Evolutionary conservation across 192 early-diverging fungal genomes (phyloP).

Genomic region (Mortierella alpina): DNA sequence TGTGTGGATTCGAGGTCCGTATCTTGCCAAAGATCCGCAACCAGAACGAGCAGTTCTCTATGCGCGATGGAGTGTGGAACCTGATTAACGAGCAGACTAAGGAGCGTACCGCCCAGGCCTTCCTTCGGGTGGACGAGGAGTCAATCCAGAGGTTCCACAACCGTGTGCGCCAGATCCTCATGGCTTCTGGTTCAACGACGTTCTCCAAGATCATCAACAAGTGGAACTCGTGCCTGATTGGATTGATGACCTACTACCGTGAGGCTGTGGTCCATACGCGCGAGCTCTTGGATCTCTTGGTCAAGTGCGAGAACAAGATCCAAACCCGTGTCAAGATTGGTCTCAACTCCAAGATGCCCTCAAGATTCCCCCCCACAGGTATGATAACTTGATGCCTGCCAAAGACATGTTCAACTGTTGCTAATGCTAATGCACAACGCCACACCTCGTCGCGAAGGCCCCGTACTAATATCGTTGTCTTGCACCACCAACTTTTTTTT

Average conservation of each 20-base stretch:
- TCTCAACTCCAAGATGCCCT: conserved; percentile 99
- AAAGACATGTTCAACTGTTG: no score
- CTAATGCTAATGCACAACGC: no score
- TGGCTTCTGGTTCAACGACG: conserved; percentile 96
- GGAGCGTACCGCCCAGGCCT: conserved; percentile 98
- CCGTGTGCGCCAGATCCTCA: conserved; percentile 96
- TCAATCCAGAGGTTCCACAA: conserved; percentile 94
- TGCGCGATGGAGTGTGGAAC: conserved; percentile 92
- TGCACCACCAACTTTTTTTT: no score
- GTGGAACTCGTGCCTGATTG: conserved; percentile 90
- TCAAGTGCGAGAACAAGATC: conserved; percentile 99
- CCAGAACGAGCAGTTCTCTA: conserved; percentile 87
- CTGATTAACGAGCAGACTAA: conserved; percentile 97
- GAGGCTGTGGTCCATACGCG: conserved; percentile 98
- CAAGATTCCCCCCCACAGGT: conserved; percentile 95
- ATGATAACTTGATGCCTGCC: conserved; percentile 11
- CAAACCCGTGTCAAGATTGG: conserved; percentile 99
- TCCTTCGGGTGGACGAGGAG: conserved; percentile 95
- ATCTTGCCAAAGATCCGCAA: conserved; percentile 93
- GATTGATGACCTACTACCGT: conserved; percentile 98
- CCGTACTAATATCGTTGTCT: not conserved
- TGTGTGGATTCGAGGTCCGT: conserved; percentile 95
- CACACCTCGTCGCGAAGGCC: no score
- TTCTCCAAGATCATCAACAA: conserved; percentile 99
- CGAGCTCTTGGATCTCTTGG: conserved; percentile 95